A percentile compares a stretch with the other conserved stretches of the same genome.
Evolutionary conservation across 2,329 filamentous ascomycete genomes (phyloP).

Genomic region (Drechmeria coniospora): DNA sequence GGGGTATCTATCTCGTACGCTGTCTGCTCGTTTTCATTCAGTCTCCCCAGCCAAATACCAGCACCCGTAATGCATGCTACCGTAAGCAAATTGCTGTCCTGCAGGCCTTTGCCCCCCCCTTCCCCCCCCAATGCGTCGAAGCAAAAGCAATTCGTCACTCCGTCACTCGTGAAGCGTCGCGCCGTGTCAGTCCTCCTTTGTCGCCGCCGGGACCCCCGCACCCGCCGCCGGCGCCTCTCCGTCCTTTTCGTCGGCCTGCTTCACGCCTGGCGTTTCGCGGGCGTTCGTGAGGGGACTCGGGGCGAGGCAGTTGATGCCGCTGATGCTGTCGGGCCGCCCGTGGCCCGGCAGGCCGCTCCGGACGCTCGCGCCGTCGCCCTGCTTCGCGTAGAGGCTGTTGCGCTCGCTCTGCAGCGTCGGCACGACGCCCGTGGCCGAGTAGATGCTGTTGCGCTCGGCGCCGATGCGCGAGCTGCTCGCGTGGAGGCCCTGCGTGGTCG

Average conservation of each 20-base stretch:
- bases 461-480: conserved; percentile 27
- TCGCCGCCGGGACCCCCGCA: too few relatives aligned
- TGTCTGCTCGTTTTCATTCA: too few relatives aligned
- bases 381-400: conserved; percentile 63
- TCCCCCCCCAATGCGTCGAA: too few relatives aligned
- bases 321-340: conserved; percentile 66
- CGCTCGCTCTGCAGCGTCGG: conserved; percentile 58
- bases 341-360: conserved; percentile 67
- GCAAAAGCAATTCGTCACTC: not conserved
- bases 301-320: conserved; percentile 52
- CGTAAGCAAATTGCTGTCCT: too few relatives aligned
- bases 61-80: too few relatives aligned
- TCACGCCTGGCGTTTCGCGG: conserved; percentile 26
- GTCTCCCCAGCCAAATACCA: too few relatives aligned
- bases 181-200: not conserved
- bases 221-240: not conserved
- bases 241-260: conserved; percentile 15
- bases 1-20: too few relatives aligned
- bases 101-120: too few relatives aligned
- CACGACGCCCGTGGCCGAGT: conserved; percentile 56
- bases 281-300: conserved; percentile 49
- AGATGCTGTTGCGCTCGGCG: conserved; percentile 62
- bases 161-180: conserved; percentile 1
- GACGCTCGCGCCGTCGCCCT: conserved; percentile 59
- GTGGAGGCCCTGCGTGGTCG: conserved; percentile 36